Base-by-base conservation (phyloP, 2,329 filamentous ascomycete species). In the Hypoxylon sp. region DNA sequence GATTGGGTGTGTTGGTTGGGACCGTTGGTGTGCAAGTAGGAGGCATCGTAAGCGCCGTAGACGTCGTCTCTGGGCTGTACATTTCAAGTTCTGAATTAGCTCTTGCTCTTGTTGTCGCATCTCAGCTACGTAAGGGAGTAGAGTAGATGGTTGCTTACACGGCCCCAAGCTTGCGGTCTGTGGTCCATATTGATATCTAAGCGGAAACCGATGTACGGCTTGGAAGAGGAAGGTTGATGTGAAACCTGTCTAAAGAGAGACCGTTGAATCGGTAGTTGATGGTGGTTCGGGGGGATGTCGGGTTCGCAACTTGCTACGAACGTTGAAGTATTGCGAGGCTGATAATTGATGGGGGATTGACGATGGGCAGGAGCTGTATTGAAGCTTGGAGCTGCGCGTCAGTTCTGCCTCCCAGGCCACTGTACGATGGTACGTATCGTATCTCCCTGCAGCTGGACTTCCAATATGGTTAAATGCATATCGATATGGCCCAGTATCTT, bases 21-120 rank as follows among this genome's bases (percentile, higher is more conserved):
- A 58, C 83, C 85, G 72, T 80, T 84, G 53, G 80, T 82, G 73
- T 92, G 87, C 76, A 98, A 89, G 79, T 94, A 94, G 62, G 93
- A 92, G 75, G 85, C 83, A 81, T 98, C 92, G 81, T 99, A 99
- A 74, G 91, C 85, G 73, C 95, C 95, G 82, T 98, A 99, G 76
- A 98, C 85, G 80, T 99, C 95, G 81, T 99, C 92, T 86, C 95
- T 91, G 77, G 95, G 95, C 95, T 99, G 74, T 66, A 52, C 56
- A 47, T 56, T 44, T 62, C 60, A 13, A 48, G 47, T 47, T 41
- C 74, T 82, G 78, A 82, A 79, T 72, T 66, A 69, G 63, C 47
- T 68, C 34, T 26, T 46, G 34, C 41, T 63, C 15, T 47, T 11
- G 46, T 19, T 19, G n/a, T 10, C 15, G 48, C 7, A 22, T 37